These are phyloP conservation scores for Saccharomycopsis crataegensis DNA, from an alignment of 1,139 yeast genomes.

Conservation along the genomic window DNA sequence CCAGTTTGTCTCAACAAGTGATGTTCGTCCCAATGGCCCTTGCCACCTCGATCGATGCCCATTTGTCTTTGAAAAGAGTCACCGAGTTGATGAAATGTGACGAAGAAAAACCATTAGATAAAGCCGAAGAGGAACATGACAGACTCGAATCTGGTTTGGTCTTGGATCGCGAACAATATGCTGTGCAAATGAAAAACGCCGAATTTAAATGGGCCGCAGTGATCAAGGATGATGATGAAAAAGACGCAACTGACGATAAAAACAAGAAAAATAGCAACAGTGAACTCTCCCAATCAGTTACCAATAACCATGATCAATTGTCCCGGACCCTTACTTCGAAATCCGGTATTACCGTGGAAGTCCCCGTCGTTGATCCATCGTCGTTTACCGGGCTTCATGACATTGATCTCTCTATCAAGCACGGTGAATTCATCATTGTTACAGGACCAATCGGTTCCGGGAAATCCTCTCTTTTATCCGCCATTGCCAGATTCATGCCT, in stretches of 20 bases:
- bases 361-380: slow-evolving; percentile 8
- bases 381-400: slow-evolving; percentile 27
- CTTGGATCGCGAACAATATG: slow-evolving; percentile 28
- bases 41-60: slow-evolving; percentile 44
- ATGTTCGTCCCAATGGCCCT: slow-evolving; percentile 46
- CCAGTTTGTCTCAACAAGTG: slow-evolving; percentile 53
- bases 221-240: slow-evolving; percentile 12
- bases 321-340: not conserved
- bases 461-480: slow-evolving; percentile 36
- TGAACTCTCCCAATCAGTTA: slow-evolving; percentile 22
- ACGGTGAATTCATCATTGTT: slow-evolving; percentile 34
- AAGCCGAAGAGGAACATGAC: not conserved
- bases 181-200: slow-evolving; percentile 43
- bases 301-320: not conserved
- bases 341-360: not conserved
- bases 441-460: slow-evolving; percentile 40
- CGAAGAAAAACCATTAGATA: slow-evolving; percentile 12
- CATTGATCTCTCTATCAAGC: slow-evolving; percentile 28
- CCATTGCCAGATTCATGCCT: slow-evolving; percentile 40
- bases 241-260: slow-evolving; percentile 5
- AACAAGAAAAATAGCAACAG: slow-evolving; percentile 8
- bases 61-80: slow-evolving; percentile 44
- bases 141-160: slow-evolving; percentile 17
- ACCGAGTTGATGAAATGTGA: slow-evolving; percentile 36
- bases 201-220: slow-evolving; percentile 53